phyloP scores from a whole-genome alignment of 2,329 filamentous ascomycete genomes.

The Ceratocystis destructans region DNA sequence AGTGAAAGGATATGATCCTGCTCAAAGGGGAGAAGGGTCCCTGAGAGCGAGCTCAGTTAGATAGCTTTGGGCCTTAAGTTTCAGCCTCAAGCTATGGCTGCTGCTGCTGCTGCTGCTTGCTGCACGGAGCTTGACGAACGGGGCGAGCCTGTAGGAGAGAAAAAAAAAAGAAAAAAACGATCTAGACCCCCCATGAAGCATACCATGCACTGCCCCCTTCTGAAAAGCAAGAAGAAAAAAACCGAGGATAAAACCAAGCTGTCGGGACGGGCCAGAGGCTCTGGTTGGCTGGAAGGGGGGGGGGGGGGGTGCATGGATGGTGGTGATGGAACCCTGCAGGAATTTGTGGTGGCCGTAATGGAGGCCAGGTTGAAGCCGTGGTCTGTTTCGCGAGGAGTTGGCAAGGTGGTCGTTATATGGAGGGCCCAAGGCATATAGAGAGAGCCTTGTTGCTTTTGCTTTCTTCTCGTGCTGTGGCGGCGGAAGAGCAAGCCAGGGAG shows the following conservation, averaged over 20 bases:
- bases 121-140: background rate
- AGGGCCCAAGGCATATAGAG: background rate
- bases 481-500: too few relatives aligned
- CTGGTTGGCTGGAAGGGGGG: background rate
- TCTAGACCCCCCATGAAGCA: background rate
- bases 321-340: background rate
- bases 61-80: too few relatives aligned
- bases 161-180: too few relatives aligned
- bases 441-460: too few relatives aligned
- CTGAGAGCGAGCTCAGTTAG: too few relatives aligned
- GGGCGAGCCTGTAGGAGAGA: too few relatives aligned
- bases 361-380: background rate
- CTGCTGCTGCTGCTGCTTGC: background rate
- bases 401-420: background rate
- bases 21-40: too few relatives aligned
- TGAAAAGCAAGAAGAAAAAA: background rate
- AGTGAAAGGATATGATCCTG: background rate
- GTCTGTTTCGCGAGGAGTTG: background rate
- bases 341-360: background rate
- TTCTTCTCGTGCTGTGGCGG: too few relatives aligned
- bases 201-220: background rate
- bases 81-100: too few relatives aligned
- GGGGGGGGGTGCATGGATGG: background rate
- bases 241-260: background rate
- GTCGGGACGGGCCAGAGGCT: background rate